Evolutionary conservation across 2,329 filamentous ascomycete genomes (phyloP), one percentile per base, ranked within the genome.

Genomic region (Exophiala sp.): DNA sequence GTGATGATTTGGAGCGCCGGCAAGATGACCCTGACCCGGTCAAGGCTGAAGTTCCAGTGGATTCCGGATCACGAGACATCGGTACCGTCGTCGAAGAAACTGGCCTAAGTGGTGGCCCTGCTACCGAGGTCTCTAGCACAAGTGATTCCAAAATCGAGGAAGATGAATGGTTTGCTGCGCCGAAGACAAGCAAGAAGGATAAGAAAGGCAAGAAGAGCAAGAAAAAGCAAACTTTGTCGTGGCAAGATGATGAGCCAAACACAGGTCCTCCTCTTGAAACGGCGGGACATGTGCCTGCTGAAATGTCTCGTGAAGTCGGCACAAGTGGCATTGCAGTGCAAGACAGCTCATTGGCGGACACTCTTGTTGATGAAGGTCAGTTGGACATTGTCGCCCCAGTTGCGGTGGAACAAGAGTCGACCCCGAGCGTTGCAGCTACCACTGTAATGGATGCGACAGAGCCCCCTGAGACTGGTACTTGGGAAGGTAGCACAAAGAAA

Each of bases 181-280:
- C 48, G 1, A 60, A 47, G 39, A 62, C 58, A 42, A 51, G 51
- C 10, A 63, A 59, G 47, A 58, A 58, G 42, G 50, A 45, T 12
- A 57, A 57, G 50, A 59, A 58, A 35, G 60, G 52, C 44, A 60
- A 54, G 34, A 60, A 57, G 41, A 57, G 52, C 20, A 55, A 55
- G 47, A 55, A 59, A 46, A 48, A 47, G 24, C 43, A 53, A 8
- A 33, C 38, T 5, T 40, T 36, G 11, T 24, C 8, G 10, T 52
- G 49, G 47, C 47, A 55, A 41, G 43, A 50, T 6, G 14, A 39
- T 32, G 43, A 48, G 14, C 29, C 20, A 24, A 14, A 12, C 24
- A 24, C 14, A 11, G 38, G 33, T 14, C 5, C 11, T 11, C 14
- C 40, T 42, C 11, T 29, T 24, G 45, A 38, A 7, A 33, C 34